Conservation (phyloP, 2,329 filamentous ascomycete genomes). For the Corynespora cassiicola region DNA sequence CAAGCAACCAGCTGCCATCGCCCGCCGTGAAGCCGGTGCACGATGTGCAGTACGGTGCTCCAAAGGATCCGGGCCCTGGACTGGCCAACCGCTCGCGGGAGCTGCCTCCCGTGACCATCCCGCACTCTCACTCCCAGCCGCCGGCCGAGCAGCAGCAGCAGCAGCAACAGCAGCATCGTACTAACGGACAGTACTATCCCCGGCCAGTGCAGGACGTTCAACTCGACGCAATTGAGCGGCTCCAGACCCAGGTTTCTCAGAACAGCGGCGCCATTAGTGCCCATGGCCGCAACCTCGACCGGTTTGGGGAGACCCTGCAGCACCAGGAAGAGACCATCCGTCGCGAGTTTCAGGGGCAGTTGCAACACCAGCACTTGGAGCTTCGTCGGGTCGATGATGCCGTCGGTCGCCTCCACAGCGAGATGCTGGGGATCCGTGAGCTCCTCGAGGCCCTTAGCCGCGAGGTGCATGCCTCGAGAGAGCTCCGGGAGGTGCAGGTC, state of each 20-base stretch:
- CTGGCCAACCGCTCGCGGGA: slow-evolving; percentile 22
- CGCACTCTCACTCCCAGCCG: slow-evolving; percentile 17
- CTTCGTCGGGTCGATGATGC: slow-evolving; percentile 50
- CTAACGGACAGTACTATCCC: slow-evolving; percentile 38
- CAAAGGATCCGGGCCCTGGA: slow-evolving; percentile 17
- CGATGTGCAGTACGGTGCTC: slow-evolving; percentile 19
- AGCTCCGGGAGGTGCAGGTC: slow-evolving; percentile 25
- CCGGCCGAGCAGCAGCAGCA: too few relatives aligned
- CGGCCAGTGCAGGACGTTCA: slow-evolving; percentile 34
- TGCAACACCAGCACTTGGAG: slow-evolving; percentile 34
- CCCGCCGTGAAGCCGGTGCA: slow-evolving; percentile 21
- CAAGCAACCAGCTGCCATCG: slow-evolving; percentile 22
- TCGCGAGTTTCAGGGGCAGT: slow-evolving; percentile 40
- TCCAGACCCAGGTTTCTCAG: slow-evolving; percentile 57
- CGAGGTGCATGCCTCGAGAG: slow-evolving; percentile 34
- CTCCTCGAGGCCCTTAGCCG: slow-evolving; percentile 44
- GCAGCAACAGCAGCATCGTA: slow-evolving; percentile 21
- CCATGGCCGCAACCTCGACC: slow-evolving; percentile 39
- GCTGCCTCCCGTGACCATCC: slow-evolving; percentile 14
- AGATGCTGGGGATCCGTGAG: slow-evolving; percentile 47
- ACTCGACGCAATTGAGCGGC: slow-evolving; percentile 50
- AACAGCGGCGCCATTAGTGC: slow-evolving; percentile 48
- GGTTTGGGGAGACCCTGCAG: slow-evolving; percentile 31
- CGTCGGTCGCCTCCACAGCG: slow-evolving; percentile 47
- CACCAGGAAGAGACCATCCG: slow-evolving; percentile 46